Evolutionary conservation across 2,329 filamentous ascomycete species (phyloP).

Genomic region (Aspergillus sp.): DNA sequence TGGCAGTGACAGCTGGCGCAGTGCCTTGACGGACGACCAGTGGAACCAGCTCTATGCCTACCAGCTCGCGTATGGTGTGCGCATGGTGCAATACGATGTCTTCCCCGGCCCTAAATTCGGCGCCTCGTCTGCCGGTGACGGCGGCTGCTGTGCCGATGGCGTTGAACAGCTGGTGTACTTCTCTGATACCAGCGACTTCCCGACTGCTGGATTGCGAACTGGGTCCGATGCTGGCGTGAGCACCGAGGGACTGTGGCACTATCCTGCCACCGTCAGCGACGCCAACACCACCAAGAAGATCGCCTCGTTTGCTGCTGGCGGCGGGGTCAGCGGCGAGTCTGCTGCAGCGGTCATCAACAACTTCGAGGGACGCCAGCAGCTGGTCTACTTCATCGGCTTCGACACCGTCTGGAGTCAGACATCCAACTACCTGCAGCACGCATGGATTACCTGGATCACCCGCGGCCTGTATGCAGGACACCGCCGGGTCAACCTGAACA

Average conservation of each 20-base stretch:
- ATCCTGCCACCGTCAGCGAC: conserved; percentile 57
- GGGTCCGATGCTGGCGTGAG: conserved; percentile 44
- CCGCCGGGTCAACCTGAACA: conserved; percentile 54
- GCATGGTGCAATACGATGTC: conserved; percentile 61
- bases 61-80: conserved; percentile 57
- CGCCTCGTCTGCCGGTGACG: conserved; percentile 32
- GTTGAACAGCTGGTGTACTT: conserved; percentile 56
- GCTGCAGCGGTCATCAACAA: conserved; percentile 62
- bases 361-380: conserved; percentile 58
- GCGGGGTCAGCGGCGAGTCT: conserved; percentile 37
- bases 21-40: conserved; percentile 57
- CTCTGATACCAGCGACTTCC: conserved; percentile 54
- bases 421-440: conserved; percentile 60
- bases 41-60: conserved; percentile 59
- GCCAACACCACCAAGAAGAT: conserved; percentile 54
- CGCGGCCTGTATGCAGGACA: conserved; percentile 58
- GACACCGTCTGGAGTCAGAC: conserved; percentile 53
- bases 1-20: conserved; percentile 45
- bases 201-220: conserved; percentile 55
- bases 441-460: conserved; percentile 63
- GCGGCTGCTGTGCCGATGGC: conserved; percentile 49
- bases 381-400: conserved; percentile 61
- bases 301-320: conserved; percentile 53
- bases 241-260: conserved; percentile 58
- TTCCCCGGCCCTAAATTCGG: conserved; percentile 56